Conservation (phyloP, 148 eudicot species). For the Rhododendron molle region DNA sequence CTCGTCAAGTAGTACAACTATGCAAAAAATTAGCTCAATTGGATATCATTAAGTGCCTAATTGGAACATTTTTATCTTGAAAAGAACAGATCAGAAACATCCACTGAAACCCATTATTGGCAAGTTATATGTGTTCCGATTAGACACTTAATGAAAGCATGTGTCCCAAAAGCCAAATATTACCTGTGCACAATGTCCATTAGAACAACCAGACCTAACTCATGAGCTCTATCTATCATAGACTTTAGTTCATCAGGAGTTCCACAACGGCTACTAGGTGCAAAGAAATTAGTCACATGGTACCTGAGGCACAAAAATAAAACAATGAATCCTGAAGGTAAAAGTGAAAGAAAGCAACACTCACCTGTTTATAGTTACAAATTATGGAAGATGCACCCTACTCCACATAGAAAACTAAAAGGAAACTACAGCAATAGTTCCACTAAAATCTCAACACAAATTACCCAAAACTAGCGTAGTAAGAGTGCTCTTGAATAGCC, state of each 20-base stretch:
- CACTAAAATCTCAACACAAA: slow-evolving; percentile 1
- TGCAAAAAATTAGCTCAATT: no score
- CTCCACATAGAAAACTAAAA: neutral
- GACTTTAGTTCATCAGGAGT: slow-evolving; percentile 98
- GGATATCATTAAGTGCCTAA: no score
- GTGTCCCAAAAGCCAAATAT: neutral
- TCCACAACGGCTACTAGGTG: slow-evolving; percentile 99
- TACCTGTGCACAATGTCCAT: slow-evolving; percentile 99
- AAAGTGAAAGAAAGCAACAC: slow-evolving; percentile 7
- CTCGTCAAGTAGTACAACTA: no score
- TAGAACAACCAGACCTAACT: slow-evolving; percentile 85
- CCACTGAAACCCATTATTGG: no score
- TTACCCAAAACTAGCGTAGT: slow-evolving; percentile 99
- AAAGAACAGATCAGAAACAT: no score
- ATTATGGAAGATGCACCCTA: neutral
- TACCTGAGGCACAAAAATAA: slow-evolving; percentile 49
- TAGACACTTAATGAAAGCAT: neutral
- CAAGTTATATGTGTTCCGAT: no score
- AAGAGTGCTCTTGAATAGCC: slow-evolving; percentile 99
- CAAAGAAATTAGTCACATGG: slow-evolving; percentile 96
- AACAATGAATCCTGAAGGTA: slow-evolving; percentile 6
- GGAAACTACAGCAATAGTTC: neutral
- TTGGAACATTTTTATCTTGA: no score
- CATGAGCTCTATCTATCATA: slow-evolving; percentile 96
- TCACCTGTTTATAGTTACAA: neutral